A percentile compares a stretch with the other conserved stretches of the same genome.
These are phyloP conservation scores for Penicillium sclerotigenum DNA, from an alignment of 2,329 filamentous ascomycete genomes.

Conservation along the genomic window DNA sequence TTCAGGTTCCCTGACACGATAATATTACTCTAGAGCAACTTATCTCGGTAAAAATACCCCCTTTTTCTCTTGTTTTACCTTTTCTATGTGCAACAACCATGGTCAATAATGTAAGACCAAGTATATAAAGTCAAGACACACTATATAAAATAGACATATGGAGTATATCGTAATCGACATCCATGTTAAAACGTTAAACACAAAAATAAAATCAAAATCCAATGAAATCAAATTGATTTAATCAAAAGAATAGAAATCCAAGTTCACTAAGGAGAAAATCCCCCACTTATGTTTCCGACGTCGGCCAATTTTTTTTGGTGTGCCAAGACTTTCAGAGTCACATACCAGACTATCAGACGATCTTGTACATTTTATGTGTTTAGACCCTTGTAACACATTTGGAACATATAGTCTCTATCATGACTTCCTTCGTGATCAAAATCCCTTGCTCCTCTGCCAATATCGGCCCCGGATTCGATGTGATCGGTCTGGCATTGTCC, in stretches of 20 bases:
- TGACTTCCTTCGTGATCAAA: conserved; percentile 63
- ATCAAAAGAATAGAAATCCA: background rate
- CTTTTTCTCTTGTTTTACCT: background rate
- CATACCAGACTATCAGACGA: background rate
- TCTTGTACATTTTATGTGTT: background rate
- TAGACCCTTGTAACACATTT: background rate
- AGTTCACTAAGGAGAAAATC: background rate
- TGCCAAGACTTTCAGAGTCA: conserved; percentile 26
- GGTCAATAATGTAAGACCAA: background rate
- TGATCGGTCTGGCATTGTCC: conserved; percentile 87
- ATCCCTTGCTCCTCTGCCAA: conserved; percentile 95
- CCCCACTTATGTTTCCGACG: conserved; percentile 19
- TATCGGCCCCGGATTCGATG: conserved; percentile 96
- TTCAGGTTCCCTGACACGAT: background rate
- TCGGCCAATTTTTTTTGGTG: conserved; percentile 22
- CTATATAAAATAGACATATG: background rate
- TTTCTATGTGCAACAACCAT: background rate
- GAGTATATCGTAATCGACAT: background rate
- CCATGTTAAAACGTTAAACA: background rate
- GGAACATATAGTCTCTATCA: conserved; percentile 5
- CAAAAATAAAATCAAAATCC: background rate
- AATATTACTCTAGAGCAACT: background rate
- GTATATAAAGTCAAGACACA: background rate
- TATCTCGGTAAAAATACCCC: background rate
- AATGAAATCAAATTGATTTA: no score